Evolutionary conservation across 169 alveolate genomes (phyloP).

Genomic region (Plasmodium ovale): DNA sequence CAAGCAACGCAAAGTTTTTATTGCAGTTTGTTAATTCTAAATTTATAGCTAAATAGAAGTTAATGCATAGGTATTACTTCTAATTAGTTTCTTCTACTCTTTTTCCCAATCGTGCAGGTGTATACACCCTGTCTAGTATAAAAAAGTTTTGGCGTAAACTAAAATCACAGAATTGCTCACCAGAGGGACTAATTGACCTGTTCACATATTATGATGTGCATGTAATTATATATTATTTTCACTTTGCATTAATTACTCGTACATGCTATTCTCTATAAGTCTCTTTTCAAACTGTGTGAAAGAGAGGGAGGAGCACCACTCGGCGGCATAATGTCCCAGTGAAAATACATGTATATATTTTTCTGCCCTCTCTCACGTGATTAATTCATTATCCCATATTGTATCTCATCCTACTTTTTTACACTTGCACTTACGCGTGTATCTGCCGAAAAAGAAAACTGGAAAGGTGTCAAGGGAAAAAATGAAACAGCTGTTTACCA

Average conservation of each 20-base stretch:
- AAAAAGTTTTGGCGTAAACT: slow-evolving; percentile 54
- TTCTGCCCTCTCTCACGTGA: no score
- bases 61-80: no score
- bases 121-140: slow-evolving; percentile 46
- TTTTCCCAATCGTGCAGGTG: slow-evolving; percentile 5
- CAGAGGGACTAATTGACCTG: slow-evolving; percentile 40
- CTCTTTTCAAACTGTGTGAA: no score
- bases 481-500: slow-evolving; percentile 43
- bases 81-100: background rate
- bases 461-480: slow-evolving; percentile 58
- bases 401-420: no score
- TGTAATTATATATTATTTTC: slow-evolving; percentile 4
- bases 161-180: background rate
- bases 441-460: slow-evolving; percentile 58
- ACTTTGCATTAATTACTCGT: background rate
- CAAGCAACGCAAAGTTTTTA: background rate
- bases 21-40: background rate
- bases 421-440: no score
- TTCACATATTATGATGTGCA: slow-evolving; percentile 29
- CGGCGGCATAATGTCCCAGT: no score
- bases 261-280: background rate
- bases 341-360: no score
- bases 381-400: no score
- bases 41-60: no score
- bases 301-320: no score